These are phyloP conservation scores for Penicillium chermesinum DNA, from an alignment of 495 filamentous ascomycete genomes.

Conservation along the genomic window DNA sequence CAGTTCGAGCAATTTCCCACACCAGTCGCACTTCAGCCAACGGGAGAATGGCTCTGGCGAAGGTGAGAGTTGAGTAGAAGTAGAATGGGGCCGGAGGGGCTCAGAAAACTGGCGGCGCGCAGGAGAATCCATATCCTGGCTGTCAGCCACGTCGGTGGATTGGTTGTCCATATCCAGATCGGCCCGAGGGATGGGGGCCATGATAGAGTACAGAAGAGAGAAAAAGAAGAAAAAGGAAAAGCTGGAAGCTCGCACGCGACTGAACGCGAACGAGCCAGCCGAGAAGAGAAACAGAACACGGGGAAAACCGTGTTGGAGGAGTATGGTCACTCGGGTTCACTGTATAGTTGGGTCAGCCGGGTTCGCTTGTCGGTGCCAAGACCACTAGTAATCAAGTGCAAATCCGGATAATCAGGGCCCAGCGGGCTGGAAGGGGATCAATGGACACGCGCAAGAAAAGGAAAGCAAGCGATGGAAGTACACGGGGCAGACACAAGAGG, in stretches of 20 bases:
- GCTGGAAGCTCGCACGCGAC: not conserved
- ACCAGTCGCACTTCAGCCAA: conserved; percentile 33
- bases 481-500: not conserved
- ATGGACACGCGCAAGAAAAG: not conserved
- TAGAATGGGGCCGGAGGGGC: conserved; percentile 32
- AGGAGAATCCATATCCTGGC: conserved; percentile 40
- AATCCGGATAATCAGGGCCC: conserved; percentile 13
- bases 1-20: conserved; percentile 31
- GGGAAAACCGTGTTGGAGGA: conserved; percentile 8
- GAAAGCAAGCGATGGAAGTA: not conserved
- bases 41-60: conserved; percentile 29
- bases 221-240: conserved; percentile 3
- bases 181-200: conserved; percentile 34
- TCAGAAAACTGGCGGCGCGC: conserved; percentile 44
- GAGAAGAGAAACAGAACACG: conserved; percentile 2
- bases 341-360: conserved; percentile 32
- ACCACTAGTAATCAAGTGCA: conserved; percentile 31
- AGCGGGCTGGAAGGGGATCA: not conserved
- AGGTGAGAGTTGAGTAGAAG: conserved; percentile 33
- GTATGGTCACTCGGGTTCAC: conserved; percentile 3
- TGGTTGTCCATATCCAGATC: conserved; percentile 37
- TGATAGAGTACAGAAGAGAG: conserved; percentile 13
- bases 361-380: conserved; percentile 44
- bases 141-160: conserved; percentile 37
- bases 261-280: not conserved